A percentile compares a stretch with the other conserved stretches of the same genome.
Evolutionary conservation across 2,329 filamentous ascomycete species (phyloP).

Genomic region (Aspergillus udagawae): DNA sequence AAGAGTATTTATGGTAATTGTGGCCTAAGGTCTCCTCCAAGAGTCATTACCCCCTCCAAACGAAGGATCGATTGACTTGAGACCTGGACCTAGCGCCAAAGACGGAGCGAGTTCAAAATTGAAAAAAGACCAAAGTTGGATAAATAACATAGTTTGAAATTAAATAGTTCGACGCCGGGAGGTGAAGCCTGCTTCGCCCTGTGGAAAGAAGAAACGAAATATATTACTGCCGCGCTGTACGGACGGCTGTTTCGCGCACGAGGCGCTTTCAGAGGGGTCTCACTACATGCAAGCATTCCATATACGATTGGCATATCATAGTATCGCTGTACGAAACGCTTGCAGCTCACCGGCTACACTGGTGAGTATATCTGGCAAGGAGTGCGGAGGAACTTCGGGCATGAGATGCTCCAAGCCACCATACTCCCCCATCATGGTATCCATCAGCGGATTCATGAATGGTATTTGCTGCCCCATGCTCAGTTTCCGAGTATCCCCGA

Average conservation of each 20-base stretch:
- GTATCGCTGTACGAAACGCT: neutral
- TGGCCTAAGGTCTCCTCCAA: neutral
- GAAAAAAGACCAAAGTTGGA: neutral
- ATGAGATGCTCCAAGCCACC: conserved; percentile 23
- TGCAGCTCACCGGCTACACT: conserved; percentile 2
- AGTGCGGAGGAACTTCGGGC: conserved; percentile 13
- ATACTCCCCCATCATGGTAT: conserved; percentile 23
- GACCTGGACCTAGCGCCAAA: too few species aligned
- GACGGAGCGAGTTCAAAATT: neutral
- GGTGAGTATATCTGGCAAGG: conserved; percentile 10
- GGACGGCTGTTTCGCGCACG: too few species aligned
- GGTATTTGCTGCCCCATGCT: conserved; percentile 21
- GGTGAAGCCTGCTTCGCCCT: neutral
- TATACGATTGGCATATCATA: neutral
- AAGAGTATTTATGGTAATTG: neutral
- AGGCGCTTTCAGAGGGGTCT: neutral
- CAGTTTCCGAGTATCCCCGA: conserved; percentile 15
- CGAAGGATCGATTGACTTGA: neutral
- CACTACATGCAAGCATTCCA: neutral
- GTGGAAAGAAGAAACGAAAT: neutral
- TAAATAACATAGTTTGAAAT: neutral
- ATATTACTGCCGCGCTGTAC: neutral
- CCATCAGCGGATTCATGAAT: conserved; percentile 20
- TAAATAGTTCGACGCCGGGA: neutral
- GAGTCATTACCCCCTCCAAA: neutral